A percentile compares a stretch with the other conserved stretches of the same genome.
Evolutionary conservation across 1,284 basidiomycete genomes (phyloP).

Genomic region (Xanthoconium separans): DNA sequence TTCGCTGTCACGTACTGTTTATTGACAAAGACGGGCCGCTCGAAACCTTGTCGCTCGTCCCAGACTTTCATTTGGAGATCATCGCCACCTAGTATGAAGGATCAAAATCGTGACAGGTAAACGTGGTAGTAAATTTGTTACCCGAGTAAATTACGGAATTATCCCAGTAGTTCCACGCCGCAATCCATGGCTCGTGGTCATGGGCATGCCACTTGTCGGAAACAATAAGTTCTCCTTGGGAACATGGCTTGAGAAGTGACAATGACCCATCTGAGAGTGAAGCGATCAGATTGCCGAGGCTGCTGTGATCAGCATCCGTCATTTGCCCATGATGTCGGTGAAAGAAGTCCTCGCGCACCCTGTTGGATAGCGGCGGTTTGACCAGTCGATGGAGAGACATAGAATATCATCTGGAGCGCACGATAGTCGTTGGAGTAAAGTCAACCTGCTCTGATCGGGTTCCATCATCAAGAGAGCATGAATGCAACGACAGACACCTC

Average conservation of each 20-base stretch:
- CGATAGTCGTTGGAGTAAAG: slow-evolving; percentile 46
- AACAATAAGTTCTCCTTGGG: slow-evolving; percentile 43
- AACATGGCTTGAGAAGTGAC: slow-evolving; percentile 53
- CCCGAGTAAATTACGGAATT: slow-evolving; percentile 82
- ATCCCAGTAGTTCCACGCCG: slow-evolving; percentile 87
- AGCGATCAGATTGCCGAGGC: slow-evolving; percentile 60
- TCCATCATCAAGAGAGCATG: neutral
- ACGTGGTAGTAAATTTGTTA: slow-evolving; percentile 27
- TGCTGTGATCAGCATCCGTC: slow-evolving; percentile 33
- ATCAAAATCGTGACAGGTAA: slow-evolving; percentile 1
- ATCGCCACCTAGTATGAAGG: slow-evolving; percentile 75
- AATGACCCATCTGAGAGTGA: slow-evolving; percentile 81
- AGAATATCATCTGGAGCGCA: slow-evolving; percentile 61
- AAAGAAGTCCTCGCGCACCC: slow-evolving; percentile 24
- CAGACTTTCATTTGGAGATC: slow-evolving; percentile 89
- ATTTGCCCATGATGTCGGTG: neutral
- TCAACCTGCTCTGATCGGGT: slow-evolving; percentile 44
- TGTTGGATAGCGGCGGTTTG: slow-evolving; percentile 52
- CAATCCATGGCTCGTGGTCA: slow-evolving; percentile 94
- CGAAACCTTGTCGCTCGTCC: slow-evolving; percentile 77
- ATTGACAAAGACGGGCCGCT: slow-evolving; percentile 68
- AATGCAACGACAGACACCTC: slow-evolving; percentile 39
- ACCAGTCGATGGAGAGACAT: slow-evolving; percentile 90
- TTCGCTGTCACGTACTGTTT: slow-evolving; percentile 52
- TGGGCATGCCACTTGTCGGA: slow-evolving; percentile 81